phyloP scores from a whole-genome alignment of 257 asterid genomes.

The Solanum etuberosum region DNA sequence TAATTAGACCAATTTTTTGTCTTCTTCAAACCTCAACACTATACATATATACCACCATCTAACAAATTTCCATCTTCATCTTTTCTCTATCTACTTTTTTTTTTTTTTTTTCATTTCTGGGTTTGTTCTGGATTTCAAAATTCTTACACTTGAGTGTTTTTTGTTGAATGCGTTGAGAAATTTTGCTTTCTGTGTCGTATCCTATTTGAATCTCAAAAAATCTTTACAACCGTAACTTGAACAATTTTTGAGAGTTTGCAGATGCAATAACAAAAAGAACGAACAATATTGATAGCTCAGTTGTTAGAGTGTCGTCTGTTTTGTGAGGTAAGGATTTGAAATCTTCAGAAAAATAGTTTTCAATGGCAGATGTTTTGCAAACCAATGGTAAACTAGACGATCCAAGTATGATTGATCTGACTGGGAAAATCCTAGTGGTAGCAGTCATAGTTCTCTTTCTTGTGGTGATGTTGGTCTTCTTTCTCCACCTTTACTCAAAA shows the following conservation, averaged over 20 bases:
- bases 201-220: background rate
- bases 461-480: slow-evolving; percentile 44
- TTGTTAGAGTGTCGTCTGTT: background rate
- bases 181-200: background rate
- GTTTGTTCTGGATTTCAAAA: background rate
- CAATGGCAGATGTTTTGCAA: slow-evolving; percentile 34
- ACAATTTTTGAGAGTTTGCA: background rate
- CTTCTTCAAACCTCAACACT: background rate
- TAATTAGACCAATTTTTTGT: background rate
- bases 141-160: background rate
- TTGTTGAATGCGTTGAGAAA: background rate
- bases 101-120: background rate
- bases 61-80: background rate
- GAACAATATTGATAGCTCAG: background rate
- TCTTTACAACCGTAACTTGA: background rate
- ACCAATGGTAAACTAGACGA: slow-evolving; percentile 14
- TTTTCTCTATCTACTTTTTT: background rate
- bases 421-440: slow-evolving; percentile 59
- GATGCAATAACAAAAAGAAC: background rate
- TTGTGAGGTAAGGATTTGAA: too few relatives aligned
- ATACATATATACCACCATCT: background rate
- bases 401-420: slow-evolving; percentile 39
- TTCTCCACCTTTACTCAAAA: slow-evolving; percentile 63
- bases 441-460: slow-evolving; percentile 47
- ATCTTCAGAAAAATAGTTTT: too few relatives aligned